Evolutionary conservation across 2,329 filamentous ascomycete species (phyloP).

Genomic region (Teratosphaeria destructans): DNA sequence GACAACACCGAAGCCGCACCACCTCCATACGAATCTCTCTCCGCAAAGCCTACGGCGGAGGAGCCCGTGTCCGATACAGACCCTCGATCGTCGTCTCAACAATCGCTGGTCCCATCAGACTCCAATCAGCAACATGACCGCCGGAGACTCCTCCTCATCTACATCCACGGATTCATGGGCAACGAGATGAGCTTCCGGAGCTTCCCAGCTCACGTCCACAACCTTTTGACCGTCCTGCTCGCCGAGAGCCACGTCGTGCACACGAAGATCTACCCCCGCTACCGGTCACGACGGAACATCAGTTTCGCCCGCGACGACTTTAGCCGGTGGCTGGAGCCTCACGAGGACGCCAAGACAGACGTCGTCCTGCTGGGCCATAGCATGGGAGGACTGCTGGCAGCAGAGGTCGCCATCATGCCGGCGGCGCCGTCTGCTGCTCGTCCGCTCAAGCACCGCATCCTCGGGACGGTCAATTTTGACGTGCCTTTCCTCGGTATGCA

Average conservation of each 20-base stretch:
- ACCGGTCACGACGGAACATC: conserved; percentile 64
- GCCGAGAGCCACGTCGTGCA: conserved; percentile 68
- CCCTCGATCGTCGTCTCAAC: conserved; percentile 35
- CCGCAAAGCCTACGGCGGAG: neutral
- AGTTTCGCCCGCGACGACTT: conserved; percentile 71
- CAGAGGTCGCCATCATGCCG: conserved; percentile 61
- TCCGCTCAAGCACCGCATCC: conserved; percentile 59
- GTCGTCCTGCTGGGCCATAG: conserved; percentile 77
- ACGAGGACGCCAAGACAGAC: conserved; percentile 64
- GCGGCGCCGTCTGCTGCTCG: conserved; percentile 17
- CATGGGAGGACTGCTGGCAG: conserved; percentile 76
- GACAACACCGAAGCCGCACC: conserved; percentile 1
- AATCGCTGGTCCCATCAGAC: conserved; percentile 33
- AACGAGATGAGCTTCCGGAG: conserved; percentile 77
- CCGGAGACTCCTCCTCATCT: conserved; percentile 61
- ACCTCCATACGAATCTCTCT: conserved; percentile 3
- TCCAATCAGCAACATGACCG: conserved; percentile 24
- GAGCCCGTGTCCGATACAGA: conserved; percentile 19
- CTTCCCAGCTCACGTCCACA: conserved; percentile 80
- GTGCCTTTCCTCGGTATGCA: conserved; percentile 82
- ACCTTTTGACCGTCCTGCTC: conserved; percentile 56
- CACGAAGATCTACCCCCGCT: conserved; percentile 74
- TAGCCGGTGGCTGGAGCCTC: conserved; percentile 68
- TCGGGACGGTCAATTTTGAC: conserved; percentile 75
- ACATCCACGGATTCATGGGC: conserved; percentile 85